phyloP scores from a whole-genome alignment of 139 green algal species.

The Tetraselmis striata region DNA sequence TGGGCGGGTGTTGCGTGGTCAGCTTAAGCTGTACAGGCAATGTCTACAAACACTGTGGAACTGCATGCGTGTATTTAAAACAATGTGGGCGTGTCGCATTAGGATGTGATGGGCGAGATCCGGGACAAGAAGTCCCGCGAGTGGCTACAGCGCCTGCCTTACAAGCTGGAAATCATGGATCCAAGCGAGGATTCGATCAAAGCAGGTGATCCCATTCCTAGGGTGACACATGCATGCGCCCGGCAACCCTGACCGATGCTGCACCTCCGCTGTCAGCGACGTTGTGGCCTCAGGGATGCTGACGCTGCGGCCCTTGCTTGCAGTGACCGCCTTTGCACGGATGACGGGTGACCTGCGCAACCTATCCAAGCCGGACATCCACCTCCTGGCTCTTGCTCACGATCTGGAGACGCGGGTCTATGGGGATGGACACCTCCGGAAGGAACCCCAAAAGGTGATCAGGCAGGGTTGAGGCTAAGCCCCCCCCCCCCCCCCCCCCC shows the following conservation, averaged over 20 bases:
- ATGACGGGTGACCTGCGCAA: slow-evolving; percentile 79
- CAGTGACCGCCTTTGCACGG: slow-evolving; percentile 79
- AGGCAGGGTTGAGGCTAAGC: background rate
- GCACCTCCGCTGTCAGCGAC: no score
- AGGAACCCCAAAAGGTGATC: slow-evolving; percentile 42
- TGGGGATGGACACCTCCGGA: slow-evolving; percentile 49
- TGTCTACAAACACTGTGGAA: no score
- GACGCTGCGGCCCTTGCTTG: background rate
- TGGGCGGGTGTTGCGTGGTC: no score
- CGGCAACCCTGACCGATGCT: no score
- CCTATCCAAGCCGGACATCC: slow-evolving; percentile 72
- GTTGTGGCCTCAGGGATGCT: no score
- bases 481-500: no score
- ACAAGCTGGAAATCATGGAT: slow-evolving; percentile 50
- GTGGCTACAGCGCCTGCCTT: slow-evolving; percentile 52
- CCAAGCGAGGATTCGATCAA: slow-evolving; percentile 61
- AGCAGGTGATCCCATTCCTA: no score
- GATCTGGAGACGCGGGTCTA: slow-evolving; percentile 65
- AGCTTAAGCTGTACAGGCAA: no score
- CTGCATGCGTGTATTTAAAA: no score
- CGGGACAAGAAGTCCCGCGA: slow-evolving; percentile 62
- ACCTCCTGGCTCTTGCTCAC: slow-evolving; percentile 75
- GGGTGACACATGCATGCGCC: no score
- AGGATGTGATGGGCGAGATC: slow-evolving; percentile 71
- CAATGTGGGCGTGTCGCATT: no score